Percentiles rank a stretch among this genome's conserved stretches.
phyloP scores from a whole-genome alignment of 805 yeast species.

The Kazachstania bromeliacearum region DNA sequence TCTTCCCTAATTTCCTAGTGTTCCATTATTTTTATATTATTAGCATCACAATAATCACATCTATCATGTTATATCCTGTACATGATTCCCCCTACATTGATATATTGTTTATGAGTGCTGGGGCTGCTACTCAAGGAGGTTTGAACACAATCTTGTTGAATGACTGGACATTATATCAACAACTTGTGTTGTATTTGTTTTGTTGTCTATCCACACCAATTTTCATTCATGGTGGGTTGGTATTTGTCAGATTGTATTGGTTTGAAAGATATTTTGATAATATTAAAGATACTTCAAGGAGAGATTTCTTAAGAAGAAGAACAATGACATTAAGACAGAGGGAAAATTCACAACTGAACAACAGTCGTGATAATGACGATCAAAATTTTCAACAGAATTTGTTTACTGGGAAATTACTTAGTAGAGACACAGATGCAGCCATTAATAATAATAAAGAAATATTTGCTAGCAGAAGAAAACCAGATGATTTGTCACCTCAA shows the following conservation, averaged over 20 bases:
- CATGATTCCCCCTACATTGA: slow-evolving; percentile 60
- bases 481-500: slow-evolving; percentile 52
- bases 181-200: slow-evolving; percentile 53
- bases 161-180: slow-evolving; percentile 61
- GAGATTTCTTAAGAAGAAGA: slow-evolving; percentile 70
- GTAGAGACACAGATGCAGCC: slow-evolving; percentile 2
- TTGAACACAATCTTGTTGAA: slow-evolving; percentile 67
- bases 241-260: slow-evolving; percentile 74
- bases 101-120: slow-evolving; percentile 61
- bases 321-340: slow-evolving; percentile 31
- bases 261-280: slow-evolving; percentile 78
- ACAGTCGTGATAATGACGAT: not conserved
- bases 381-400: slow-evolving; percentile 21
- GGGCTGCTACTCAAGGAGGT: slow-evolving; percentile 85
- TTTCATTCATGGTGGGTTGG: slow-evolving; percentile 68
- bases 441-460: not conserved
- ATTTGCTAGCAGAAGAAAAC: slow-evolving; percentile 18
- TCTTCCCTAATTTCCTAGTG: slow-evolving; percentile 37
- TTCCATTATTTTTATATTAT: slow-evolving; percentile 69
- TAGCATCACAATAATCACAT: slow-evolving; percentile 47
- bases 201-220: slow-evolving; percentile 74
- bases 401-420: slow-evolving; percentile 21
- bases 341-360: slow-evolving; percentile 2
- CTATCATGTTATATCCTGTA: slow-evolving; percentile 67
- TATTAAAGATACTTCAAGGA: slow-evolving; percentile 63